Base-by-base conservation (phyloP, 768 basidiomycete species). In the Trametes maxima region DNA sequence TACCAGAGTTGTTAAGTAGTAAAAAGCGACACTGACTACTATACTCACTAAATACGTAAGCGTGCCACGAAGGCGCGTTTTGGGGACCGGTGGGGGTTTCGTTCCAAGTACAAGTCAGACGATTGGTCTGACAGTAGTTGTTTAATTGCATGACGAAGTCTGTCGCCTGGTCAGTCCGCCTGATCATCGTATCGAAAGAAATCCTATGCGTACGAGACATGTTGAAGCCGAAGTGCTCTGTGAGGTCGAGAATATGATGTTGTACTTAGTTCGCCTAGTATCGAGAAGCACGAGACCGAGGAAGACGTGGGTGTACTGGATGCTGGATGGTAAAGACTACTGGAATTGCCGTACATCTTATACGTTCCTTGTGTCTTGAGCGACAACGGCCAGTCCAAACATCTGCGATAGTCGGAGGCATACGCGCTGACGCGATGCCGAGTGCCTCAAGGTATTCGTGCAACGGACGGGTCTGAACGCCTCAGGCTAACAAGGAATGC, bases 31-130 rank as follows among this genome's bases (percentile, higher is more conserved):
- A 66, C 70, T 62, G 12, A 13, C 12, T 2, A n/a, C n/a, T 10
- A 2, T 24, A 49, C 28, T 25, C 52, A 78, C 77, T 24, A 42
- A 65, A 71, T 8, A 72, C 75, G 4, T 56, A 61, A 4, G 61
- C 64, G 6, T 65, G 69, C 76, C 76, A 78, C 1, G 56, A 46
- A 0, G 60, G 49, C 1, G 65, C 43, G 53, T 78, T 56, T 40
- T 54, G 66, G 10, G 71, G 72, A 0, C 77, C 76, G 1, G 43
- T 40, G 1, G 40, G 44, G 12, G 6, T 36, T 10, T 67, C 52
- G 1, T 63, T 58, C 57, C 59, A 64, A 16, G 8, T 7, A 10
- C 67, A 35, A 4, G 40, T 12, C 5, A 65, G 55, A 37, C 51
- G 62, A 35, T 62, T 57, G 7, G 33, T 50, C 56, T 72, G 72